Conservation (phyloP, 2,329 filamentous ascomycete species). For the Verruconis gallopava region DNA sequence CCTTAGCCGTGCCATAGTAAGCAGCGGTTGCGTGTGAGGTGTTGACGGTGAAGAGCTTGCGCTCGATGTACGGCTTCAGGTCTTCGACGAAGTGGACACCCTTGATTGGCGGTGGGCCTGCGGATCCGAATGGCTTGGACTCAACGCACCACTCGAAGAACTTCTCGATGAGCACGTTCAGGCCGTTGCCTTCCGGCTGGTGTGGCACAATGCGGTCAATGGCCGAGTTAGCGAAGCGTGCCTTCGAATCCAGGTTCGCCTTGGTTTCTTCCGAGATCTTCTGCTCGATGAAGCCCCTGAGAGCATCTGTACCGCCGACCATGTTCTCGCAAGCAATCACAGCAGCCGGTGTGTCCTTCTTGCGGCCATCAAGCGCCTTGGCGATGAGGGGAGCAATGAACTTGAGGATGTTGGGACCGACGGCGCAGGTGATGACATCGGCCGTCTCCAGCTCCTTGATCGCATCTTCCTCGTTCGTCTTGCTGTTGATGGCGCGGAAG, state of each 20-base stretch:
- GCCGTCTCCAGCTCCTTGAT: slow-evolving; percentile 76
- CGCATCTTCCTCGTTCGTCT: slow-evolving; percentile 66
- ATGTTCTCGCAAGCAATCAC: slow-evolving; percentile 98
- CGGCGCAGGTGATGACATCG: slow-evolving; percentile 89
- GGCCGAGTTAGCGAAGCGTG: slow-evolving; percentile 90
- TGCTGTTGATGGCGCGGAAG: slow-evolving; percentile 95
- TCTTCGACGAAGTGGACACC: slow-evolving; percentile 90
- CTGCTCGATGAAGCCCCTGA: slow-evolving; percentile 50
- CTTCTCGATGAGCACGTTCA: slow-evolving; percentile 92
- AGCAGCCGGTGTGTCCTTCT: slow-evolving; percentile 54
- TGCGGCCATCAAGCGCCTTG: slow-evolving; percentile 75
- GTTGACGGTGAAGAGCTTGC: slow-evolving; percentile 99
- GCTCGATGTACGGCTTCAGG: slow-evolving; percentile 91
- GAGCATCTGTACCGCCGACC: slow-evolving; percentile 83
- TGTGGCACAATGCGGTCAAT: slow-evolving; percentile 97
- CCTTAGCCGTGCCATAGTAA: slow-evolving; percentile 81
- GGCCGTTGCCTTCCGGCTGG: slow-evolving; percentile 64
- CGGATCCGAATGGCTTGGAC: slow-evolving; percentile 63
- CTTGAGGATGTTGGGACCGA: slow-evolving; percentile 89
- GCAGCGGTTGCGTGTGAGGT: slow-evolving; percentile 92
- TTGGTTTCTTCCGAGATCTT: slow-evolving; percentile 59
- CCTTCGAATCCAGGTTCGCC: slow-evolving; percentile 56
- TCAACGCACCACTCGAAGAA: slow-evolving; percentile 99
- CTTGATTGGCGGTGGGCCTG: slow-evolving; percentile 59
- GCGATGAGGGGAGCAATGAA: slow-evolving; percentile 94